phyloP scores from a whole-genome alignment of 179 eudicot genomes.

The Silene coronaria region DNA sequence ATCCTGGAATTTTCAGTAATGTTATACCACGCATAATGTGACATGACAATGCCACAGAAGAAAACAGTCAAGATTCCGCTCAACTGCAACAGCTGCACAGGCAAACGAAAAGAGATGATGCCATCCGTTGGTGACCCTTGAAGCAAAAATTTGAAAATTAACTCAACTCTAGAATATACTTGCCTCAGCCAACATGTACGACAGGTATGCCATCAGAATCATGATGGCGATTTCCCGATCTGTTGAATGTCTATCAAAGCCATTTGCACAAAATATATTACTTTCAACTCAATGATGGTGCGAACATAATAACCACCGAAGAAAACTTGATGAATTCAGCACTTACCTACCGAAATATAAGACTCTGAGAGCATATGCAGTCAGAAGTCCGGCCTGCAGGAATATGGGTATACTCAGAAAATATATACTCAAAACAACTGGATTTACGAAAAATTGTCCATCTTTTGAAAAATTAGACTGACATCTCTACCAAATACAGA shows the following conservation, averaged over 20 bases:
- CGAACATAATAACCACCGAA: neutral
- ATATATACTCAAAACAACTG: neutral
- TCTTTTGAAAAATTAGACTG: neutral
- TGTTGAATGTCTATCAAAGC: conserved; percentile 59
- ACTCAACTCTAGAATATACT: conserved; percentile 2
- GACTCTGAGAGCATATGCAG: conserved; percentile 72
- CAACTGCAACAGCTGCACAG: conserved; percentile 56
- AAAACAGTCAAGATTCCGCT: conserved; percentile 94
- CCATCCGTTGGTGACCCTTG: too few relatives aligned
- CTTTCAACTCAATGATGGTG: neutral
- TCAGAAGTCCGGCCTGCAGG: conserved; percentile 70
- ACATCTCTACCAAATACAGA: neutral
- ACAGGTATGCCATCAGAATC: conserved; percentile 84
- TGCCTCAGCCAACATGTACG: conserved; percentile 95
- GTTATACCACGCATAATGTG: conserved; percentile 95
- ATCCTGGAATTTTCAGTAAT: conserved; percentile 78
- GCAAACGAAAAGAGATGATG: neutral
- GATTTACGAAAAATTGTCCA: neutral
- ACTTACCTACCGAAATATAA: conserved; percentile 71
- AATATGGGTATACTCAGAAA: neutral
- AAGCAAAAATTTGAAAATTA: neutral
- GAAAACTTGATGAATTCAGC: neutral
- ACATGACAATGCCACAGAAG: conserved; percentile 89
- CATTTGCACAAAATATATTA: neutral
- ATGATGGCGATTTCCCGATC: conserved; percentile 89